Evolutionary conservation across 495 filamentous ascomycete species (phyloP), one percentile per base, ranked within the genome.

Genomic region (Xylaria palmicola): DNA sequence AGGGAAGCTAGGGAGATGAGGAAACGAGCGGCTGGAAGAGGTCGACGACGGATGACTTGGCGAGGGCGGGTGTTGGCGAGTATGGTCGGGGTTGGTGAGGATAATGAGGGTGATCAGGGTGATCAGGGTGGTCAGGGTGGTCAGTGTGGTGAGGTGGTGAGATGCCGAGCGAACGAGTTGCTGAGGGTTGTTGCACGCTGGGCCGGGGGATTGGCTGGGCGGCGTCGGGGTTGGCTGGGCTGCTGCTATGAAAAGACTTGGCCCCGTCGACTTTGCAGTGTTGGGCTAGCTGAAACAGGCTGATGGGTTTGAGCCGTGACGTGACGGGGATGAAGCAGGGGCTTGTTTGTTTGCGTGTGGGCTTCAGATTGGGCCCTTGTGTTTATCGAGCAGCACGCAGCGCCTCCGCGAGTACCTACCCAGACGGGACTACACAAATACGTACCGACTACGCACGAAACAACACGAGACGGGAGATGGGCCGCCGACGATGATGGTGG

Each of bases 221-320:
- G 6, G 37, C 30, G 30, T 12, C 47, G 27, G 27, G 27, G 15
- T 37, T 55, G 52, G 51, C 30, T 20, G 51, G 51, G 20, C 15
- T 40, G 34, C 12, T 54, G 51, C 51, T 54, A 54, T 66, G 41
- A 52, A 58, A 29, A 60, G 63, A 59, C 39, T 26, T 30, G 32
- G 37, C 56, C 56, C 56, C 34, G 56, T 51, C 37, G 34, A 39
- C 68, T 53, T 70, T 67, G 65, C 70, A 60, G 67, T 67, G 53
- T 72, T 65, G 67, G 70, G 64, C 56, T 66, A 65, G 71, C 75
- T 79, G 77, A 79, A 79, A 81, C 75, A 76, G 68, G 63, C 56
- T 51, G 72, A 74, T 72, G 68, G 70, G 72, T 67, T 75, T 74
- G 69, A 72, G 60, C 68, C 55, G 68, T 17, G 37, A 20, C 52